Conservation (phyloP, 148 eudicot species). For the Vaccinium corymbosum region DNA sequence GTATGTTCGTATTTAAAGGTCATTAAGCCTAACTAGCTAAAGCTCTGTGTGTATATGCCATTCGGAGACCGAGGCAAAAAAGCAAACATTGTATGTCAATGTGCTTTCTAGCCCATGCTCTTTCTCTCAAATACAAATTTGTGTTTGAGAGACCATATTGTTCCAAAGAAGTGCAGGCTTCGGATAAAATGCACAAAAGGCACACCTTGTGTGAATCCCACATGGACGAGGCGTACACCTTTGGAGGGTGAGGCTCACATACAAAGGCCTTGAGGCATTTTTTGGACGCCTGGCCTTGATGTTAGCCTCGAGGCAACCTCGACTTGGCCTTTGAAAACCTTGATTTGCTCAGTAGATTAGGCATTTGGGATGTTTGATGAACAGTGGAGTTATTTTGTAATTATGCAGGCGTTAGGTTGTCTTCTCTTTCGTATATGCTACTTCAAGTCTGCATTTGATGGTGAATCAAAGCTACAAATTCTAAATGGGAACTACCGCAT, state of each 20-base stretch:
- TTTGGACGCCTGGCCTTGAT: background rate
- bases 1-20: background rate
- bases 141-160: background rate
- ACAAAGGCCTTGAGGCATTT: background rate
- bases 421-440: constrained; percentile 91
- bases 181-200: background rate
- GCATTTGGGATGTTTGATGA: background rate
- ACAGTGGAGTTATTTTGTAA: background rate
- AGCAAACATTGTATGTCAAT: background rate
- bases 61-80: background rate
- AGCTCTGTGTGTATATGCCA: background rate
- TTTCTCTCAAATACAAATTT: too few relatives aligned
- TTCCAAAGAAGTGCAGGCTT: background rate
- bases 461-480: constrained; percentile 96
- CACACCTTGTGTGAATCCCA: too few relatives aligned
- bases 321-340: background rate
- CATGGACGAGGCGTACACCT: too few relatives aligned
- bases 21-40: background rate
- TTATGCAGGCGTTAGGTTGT: constrained; percentile 88
- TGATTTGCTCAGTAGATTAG: background rate
- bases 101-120: background rate
- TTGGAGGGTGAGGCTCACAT: too few relatives aligned
- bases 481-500: constrained; percentile 95
- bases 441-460: constrained; percentile 96
- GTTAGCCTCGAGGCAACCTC: background rate